Evolutionary conservation across 78 protist species (phyloP).

Genomic region (Planoprotostelium fungivorum): DNA sequence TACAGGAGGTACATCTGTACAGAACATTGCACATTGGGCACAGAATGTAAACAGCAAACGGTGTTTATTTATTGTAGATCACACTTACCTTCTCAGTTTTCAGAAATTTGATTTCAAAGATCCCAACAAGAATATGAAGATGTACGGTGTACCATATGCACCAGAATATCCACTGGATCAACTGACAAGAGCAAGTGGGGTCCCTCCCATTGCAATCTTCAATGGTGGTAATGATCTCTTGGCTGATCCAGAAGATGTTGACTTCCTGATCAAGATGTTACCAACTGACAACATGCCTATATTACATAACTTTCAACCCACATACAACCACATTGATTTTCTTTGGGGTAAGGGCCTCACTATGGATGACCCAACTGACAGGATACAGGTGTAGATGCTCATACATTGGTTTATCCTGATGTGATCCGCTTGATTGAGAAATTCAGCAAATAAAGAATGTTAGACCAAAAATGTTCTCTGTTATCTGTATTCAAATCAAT

Average conservation of each 20-base stretch:
- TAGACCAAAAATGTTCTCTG: too few relatives aligned
- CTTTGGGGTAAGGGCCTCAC: not conserved
- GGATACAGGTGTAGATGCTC: not conserved
- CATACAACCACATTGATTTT: slow-evolving; percentile 6
- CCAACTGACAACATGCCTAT: not conserved
- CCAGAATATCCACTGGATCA: slow-evolving; percentile 23
- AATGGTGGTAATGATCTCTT: slow-evolving; percentile 56
- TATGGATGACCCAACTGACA: not conserved
- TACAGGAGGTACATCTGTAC: slow-evolving; percentile 4
- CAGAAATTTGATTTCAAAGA: not conserved
- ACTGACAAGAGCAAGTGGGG: slow-evolving; percentile 16
- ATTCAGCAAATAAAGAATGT: too few relatives aligned
- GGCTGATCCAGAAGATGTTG: slow-evolving; percentile 66
- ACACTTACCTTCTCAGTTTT: slow-evolving; percentile 17
- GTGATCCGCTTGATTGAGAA: not conserved
- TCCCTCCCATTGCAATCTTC: slow-evolving; percentile 15
- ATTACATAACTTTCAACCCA: not conserved
- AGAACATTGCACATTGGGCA: slow-evolving; percentile 56
- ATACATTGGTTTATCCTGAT: not conserved
- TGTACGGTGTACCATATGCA: slow-evolving; percentile 7
- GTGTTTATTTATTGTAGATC: slow-evolving; percentile 37
- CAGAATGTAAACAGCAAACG: slow-evolving; percentile 30
- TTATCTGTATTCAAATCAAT: too few relatives aligned
- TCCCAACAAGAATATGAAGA: not conserved
- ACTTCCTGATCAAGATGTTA: not conserved